Evolutionary conservation across 2,329 filamentous ascomycete genomes (phyloP).

Genomic region (Arthrobotrys megalospora): DNA sequence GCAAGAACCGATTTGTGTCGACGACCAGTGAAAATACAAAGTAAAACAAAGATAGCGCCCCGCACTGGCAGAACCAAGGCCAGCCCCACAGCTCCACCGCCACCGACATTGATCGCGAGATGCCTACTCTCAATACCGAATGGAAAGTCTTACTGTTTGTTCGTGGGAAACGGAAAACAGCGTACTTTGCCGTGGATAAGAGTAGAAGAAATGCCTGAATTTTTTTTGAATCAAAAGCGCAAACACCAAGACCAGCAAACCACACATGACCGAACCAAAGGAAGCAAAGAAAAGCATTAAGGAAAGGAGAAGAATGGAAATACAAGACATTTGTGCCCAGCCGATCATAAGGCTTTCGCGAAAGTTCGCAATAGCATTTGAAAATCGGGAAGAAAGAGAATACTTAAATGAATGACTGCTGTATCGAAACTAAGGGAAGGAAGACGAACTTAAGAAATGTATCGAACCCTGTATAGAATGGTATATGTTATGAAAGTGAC

Average conservation of each 20-base stretch:
- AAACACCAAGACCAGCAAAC: constrained; percentile 1
- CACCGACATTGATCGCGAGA: not conserved
- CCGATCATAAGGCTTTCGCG: not conserved
- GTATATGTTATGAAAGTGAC: constrained; percentile 45
- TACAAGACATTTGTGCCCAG: not conserved
- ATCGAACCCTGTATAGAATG: constrained; percentile 38
- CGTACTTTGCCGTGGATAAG: not conserved
- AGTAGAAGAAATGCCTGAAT: not conserved
- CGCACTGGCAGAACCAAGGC: not conserved
- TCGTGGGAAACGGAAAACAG: not conserved
- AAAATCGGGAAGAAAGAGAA: not conserved
- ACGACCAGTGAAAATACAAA: not conserved
- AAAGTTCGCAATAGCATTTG: not conserved
- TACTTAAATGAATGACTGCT: not conserved
- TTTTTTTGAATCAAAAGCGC: constrained; percentile 1
- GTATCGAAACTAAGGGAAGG: not conserved
- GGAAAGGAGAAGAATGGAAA: not conserved
- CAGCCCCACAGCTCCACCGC: constrained; percentile 7
- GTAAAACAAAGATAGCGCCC: not conserved
- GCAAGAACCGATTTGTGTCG: not conserved
- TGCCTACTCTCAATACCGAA: not conserved
- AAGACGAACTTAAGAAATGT: constrained; percentile 5
- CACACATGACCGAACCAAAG: not conserved
- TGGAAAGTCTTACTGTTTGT: not conserved
- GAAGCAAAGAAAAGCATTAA: not conserved